Evolutionary conservation across 495 filamentous ascomycete genomes (phyloP), one percentile per base, ranked within the genome.

Genomic region (Terfezia claveryi): DNA sequence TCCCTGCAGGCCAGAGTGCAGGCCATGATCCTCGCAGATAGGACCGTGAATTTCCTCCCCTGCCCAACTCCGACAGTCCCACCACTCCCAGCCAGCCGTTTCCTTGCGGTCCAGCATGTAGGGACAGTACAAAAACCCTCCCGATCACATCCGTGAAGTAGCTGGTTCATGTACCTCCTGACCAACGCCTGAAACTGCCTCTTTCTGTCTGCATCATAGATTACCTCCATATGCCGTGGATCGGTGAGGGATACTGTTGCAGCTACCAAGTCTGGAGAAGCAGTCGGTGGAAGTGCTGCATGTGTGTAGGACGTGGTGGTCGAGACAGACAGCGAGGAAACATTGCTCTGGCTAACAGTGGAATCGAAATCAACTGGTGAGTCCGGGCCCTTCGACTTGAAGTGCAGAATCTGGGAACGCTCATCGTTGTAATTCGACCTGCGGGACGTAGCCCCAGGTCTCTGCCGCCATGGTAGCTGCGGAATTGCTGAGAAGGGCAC

Each of bases 81-180:
- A 73, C 23, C 76, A 57, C 77, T 78, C 27, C 70, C 73, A 11
- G 76, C 74, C 17, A 79, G 66, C 54, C 81, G 73, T 63, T 74
- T 81, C 54, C 82, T 79, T 65, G 75, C 84, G 59, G 78, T 87
- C 58, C 85, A 84, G 69, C 87, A 94, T 37, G 85, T 87, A 12
- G 83, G 67, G 1, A 80, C 91, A 17, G 70, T 73, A 67, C 87
- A 94, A 20, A 20, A 6, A 49, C 70, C 67, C n/a, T 73, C 69
- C 51, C 77, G 74, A 51, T 76, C 72, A 62, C 87, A 94, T 54
- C 87, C 87, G 56, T 87, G 75, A 38, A 85, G 75, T n/a, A 94
- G 74, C 68, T 94, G 87, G 17, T 74, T 71, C 57, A 87, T 82
- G 63, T 83, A 92, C 58, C 87, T 70, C 59, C 71, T 70, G 23